These are phyloP conservation scores for Maudiozyma bulderi DNA, from an alignment of 805 yeast species.

Conservation along the genomic window DNA sequence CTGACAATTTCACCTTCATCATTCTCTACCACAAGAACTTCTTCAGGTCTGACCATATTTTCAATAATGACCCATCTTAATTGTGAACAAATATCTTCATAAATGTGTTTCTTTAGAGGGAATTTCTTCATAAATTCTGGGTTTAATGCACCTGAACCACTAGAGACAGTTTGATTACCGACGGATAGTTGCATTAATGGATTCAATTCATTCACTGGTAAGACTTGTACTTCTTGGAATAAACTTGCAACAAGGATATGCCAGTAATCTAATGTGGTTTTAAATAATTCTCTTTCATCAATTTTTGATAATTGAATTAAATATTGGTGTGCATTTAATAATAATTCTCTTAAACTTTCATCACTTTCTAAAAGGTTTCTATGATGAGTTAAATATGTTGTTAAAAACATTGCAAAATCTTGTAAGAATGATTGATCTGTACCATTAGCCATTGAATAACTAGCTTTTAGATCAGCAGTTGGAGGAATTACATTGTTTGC, in stretches of 20 bases:
- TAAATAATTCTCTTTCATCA: conserved; percentile 92
- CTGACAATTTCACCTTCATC: conserved; percentile 99
- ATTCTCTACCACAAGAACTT: conserved; percentile 90
- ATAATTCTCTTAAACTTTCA: conserved; percentile 44
- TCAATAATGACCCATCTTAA: conserved; percentile 90
- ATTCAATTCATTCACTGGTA: conserved; percentile 62
- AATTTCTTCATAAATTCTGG: conserved; percentile 68
- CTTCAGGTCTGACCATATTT: conserved; percentile 97
- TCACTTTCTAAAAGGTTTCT: conserved; percentile 51
- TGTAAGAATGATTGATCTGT: conserved; percentile 89
- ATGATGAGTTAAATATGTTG: conserved; percentile 75
- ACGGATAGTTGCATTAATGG: conserved; percentile 66
- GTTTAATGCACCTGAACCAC: conserved; percentile 75
- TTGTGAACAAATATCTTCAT: conserved; percentile 67
- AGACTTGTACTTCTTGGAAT: conserved; percentile 73
- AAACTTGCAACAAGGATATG: conserved; percentile 70
- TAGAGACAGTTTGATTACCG: conserved; percentile 27
- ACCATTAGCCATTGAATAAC: conserved; percentile 67
- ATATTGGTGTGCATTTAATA: conserved; percentile 68
- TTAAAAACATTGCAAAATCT: conserved; percentile 86
- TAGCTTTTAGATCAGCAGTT: conserved; percentile 55
- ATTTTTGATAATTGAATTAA: conserved; percentile 77
- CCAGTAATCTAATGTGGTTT: conserved; percentile 95
- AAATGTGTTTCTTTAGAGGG: conserved; percentile 80
- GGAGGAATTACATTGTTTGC: conserved; percentile 57